Conservation (phyloP, 495 filamentous ascomycete genomes). For the Monascus purpureus region DNA sequence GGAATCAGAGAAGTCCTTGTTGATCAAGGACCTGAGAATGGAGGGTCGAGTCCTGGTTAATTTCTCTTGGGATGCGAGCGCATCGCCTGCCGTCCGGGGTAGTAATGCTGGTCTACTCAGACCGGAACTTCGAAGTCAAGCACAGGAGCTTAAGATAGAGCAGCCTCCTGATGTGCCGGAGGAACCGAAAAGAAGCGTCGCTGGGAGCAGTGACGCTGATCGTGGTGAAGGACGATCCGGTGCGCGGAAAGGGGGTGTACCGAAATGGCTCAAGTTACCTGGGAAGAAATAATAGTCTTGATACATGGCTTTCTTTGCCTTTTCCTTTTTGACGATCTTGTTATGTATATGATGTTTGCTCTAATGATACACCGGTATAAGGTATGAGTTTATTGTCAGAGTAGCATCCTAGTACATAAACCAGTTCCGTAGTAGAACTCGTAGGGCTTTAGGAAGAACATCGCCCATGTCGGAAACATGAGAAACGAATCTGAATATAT, state of each 20-base stretch:
- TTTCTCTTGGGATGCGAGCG: conserved; percentile 58
- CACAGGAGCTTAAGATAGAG: conserved; percentile 49
- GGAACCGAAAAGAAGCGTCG: conserved; percentile 25
- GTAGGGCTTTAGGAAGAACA: too few species aligned
- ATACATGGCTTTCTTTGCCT: too few species aligned
- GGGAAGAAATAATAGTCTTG: conserved; percentile 39
- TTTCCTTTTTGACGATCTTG: too few species aligned
- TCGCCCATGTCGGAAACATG: too few species aligned
- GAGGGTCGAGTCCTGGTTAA: conserved; percentile 58
- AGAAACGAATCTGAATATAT: too few species aligned
- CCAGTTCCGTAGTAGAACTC: too few species aligned
- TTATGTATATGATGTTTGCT: not conserved
- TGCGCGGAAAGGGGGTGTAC: conserved; percentile 34
- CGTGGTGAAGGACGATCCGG: conserved; percentile 29
- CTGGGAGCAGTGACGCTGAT: conserved; percentile 11
- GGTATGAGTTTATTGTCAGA: not conserved
- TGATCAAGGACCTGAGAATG: conserved; percentile 63
- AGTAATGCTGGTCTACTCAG: conserved; percentile 41
- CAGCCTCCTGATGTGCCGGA: conserved; percentile 25
- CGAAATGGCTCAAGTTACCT: conserved; percentile 59
- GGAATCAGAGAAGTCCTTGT: conserved; percentile 30
- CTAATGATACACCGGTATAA: not conserved
- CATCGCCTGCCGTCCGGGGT: conserved; percentile 25
- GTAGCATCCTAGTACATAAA: too few species aligned
- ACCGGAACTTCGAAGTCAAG: conserved; percentile 47